These are phyloP conservation scores for Alternaria sp. DNA, from an alignment of 2,329 filamentous ascomycete genomes.

Conservation along the genomic window DNA sequence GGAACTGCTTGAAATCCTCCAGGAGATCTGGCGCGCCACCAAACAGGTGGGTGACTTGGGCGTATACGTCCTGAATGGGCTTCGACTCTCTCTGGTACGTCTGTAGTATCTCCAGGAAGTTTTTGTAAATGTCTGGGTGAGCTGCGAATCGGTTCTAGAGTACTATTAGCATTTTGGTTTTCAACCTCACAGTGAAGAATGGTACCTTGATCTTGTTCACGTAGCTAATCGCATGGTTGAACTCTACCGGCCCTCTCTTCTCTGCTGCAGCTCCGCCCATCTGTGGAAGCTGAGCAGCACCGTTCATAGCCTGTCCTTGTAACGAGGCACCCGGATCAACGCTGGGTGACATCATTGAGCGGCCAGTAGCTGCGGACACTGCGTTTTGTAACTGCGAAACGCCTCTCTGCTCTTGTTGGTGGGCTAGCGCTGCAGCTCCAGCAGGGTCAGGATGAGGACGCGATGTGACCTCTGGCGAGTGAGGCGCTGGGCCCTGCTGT, in stretches of 20 bases:
- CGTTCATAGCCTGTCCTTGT: slow-evolving; percentile 67
- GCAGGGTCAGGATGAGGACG: slow-evolving; percentile 47
- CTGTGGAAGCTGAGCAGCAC: slow-evolving; percentile 64
- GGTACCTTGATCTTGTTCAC: slow-evolving; percentile 98
- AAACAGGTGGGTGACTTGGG: slow-evolving; percentile 93
- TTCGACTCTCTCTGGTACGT: slow-evolving; percentile 98
- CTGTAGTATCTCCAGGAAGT: slow-evolving; percentile 96
- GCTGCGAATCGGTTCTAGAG: slow-evolving; percentile 90
- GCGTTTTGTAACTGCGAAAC: slow-evolving; percentile 71
- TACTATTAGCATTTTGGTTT: slow-evolving; percentile 15
- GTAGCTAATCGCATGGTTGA: slow-evolving; percentile 99
- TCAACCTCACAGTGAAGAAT: slow-evolving; percentile 30
- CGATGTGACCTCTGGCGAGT: slow-evolving; percentile 46
- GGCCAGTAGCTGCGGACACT: slow-evolving; percentile 64
- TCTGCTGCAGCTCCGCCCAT: slow-evolving; percentile 64
- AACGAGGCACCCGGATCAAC: slow-evolving; percentile 56
- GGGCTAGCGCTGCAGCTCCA: slow-evolving; percentile 54
- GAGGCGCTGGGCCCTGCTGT: slow-evolving; percentile 39
- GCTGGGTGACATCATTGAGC: slow-evolving; percentile 59
- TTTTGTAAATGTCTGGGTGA: slow-evolving; percentile 98
- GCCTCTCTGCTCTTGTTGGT: slow-evolving; percentile 70
- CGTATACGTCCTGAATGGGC: slow-evolving; percentile 97
- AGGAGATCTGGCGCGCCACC: slow-evolving; percentile 91
- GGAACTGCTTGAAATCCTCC: slow-evolving; percentile 98
- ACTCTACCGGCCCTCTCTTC: slow-evolving; percentile 93